Base-by-base conservation (phyloP, 2,329 filamentous ascomycete genomes). In the Apiospora malaysiana region DNA sequence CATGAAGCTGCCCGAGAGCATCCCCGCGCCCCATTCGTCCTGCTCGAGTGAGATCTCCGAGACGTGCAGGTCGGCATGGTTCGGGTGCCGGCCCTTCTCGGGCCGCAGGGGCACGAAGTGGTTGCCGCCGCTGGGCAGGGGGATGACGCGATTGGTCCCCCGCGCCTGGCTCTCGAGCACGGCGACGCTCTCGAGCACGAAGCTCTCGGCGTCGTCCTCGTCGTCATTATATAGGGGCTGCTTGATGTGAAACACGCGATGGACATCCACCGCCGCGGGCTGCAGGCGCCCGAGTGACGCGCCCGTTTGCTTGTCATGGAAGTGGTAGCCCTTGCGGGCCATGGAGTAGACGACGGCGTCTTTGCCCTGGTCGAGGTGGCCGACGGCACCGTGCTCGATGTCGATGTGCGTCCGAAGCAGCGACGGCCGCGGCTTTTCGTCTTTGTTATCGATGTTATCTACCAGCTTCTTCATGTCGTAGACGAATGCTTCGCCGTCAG, bases 21-120 rank as follows among this genome's bases (percentile, higher is more conserved):
- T 82, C 5, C 83, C 84, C 2, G 84, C 83, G 23, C 84, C 84
- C 83, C 84, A 86, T 73, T 85, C 83, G 66, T 86, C 82, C 6
- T 82, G 80, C 1, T 77, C 76, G 43, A 79, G 72, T n/a, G 77
- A 71, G 2, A 78, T 72, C 65, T 69, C 75, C 71, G 69, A 74
- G 73, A 6, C 71, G 73, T 43, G 76, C 73, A 43, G 21, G 27
- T 63, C 32, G 56, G 18, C 4, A 4, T 72, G 68, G 21, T 76
- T 73, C 6, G 68, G 42, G n/a, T 49, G 63, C 9, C 42, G 18
- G 2, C 72, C 72, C 5, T 79, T 76, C 8, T 59, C 45, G 2
- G 81, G 23, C 5, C 76, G n/a, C 27, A 81, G 75, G 2, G 78
- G 78, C 2, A 74, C 72, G 25, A 82, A 66, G 12, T 74, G 73